phyloP scores from a whole-genome alignment of 1,284 basidiomycete species.

The Cryptococcus sp. region DNA sequence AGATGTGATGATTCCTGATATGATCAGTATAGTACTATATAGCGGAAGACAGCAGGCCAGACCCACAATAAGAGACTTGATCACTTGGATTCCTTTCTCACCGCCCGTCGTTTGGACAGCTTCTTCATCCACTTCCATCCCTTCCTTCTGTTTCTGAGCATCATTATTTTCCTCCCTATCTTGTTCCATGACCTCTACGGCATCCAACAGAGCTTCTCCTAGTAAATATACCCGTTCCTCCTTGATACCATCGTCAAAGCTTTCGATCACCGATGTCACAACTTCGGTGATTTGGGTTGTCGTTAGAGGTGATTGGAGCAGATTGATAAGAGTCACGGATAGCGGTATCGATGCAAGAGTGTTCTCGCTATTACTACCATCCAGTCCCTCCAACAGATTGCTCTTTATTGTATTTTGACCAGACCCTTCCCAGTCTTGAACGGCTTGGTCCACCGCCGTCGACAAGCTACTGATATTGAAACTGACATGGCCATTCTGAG shows the following conservation, averaged over 20 bases:
- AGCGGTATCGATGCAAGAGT: neutral
- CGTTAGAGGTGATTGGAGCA: neutral
- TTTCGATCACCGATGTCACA: neutral
- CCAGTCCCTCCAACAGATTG: neutral
- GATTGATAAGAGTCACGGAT: neutral
- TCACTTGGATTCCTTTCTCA: conserved; percentile 15
- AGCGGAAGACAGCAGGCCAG: neutral
- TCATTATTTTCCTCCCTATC: conserved; percentile 5
- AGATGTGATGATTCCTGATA: conserved; percentile 16
- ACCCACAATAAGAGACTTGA: conserved; percentile 24
- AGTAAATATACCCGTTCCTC: conserved; percentile 11
- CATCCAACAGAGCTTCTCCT: conserved; percentile 26
- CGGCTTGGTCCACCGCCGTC: neutral
- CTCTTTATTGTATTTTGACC: neutral
- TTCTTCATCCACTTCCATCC: conserved; percentile 9
- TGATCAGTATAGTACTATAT: conserved; percentile 1
- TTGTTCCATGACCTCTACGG: conserved; percentile 15
- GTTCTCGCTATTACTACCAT: neutral
- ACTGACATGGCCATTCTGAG: too few relatives aligned
- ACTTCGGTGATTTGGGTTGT: neutral
- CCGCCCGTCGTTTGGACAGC: conserved; percentile 2
- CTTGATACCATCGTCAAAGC: conserved; percentile 1
- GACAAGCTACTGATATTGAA: too few relatives aligned
- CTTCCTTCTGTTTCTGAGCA: conserved; percentile 8
- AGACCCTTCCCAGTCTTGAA: neutral